A percentile compares a stretch with the other conserved stretches of the same genome.
Evolutionary conservation across 768 basidiomycete genomes (phyloP).

Genomic region (Punctularia strigosozonata): DNA sequence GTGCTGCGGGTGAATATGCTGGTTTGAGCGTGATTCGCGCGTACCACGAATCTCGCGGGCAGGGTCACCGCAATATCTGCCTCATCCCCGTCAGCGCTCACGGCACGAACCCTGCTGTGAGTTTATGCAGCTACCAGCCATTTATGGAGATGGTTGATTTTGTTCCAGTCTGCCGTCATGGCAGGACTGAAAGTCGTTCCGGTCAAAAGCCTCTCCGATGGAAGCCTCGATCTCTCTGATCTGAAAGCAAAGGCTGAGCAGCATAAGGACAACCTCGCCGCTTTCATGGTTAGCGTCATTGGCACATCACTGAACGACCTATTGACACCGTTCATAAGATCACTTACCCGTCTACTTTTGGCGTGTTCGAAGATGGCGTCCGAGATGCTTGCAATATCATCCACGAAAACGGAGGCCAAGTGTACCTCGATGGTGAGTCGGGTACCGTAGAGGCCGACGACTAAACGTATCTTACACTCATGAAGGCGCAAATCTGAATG

Average conservation of each 20-base stretch:
- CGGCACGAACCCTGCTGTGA: constrained; percentile 94
- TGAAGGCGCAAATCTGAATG: constrained; percentile 81
- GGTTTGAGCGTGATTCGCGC: constrained; percentile 92
- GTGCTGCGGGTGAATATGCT: constrained; percentile 94
- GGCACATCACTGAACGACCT: not conserved
- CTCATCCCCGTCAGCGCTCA: constrained; percentile 93
- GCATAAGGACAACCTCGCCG: constrained; percentile 85
- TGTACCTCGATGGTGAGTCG: constrained; percentile 78
- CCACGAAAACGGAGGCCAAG: constrained; percentile 92
- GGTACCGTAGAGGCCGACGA: not conserved
- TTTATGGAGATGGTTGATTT: constrained; percentile 7
- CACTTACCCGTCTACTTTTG: constrained; percentile 95
- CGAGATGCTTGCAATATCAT: constrained; percentile 85
- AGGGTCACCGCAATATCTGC: constrained; percentile 81
- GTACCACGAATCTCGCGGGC: constrained; percentile 83
- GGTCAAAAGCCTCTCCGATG: constrained; percentile 82
- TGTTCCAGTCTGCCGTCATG: constrained; percentile 80
- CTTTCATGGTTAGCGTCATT: constrained; percentile 68
- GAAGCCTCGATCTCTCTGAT: constrained; percentile 83
- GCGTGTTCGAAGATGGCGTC: constrained; percentile 92
- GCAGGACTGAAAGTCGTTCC: constrained; percentile 93
- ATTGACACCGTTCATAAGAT: constrained; percentile 37
- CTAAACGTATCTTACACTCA: not conserved
- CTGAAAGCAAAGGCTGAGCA: constrained; percentile 79
- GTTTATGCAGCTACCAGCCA: constrained; percentile 14